Evolutionary conservation across 225 moss, liverwort and hornwort species (phyloP), one percentile per base, ranked within the genome.

Genomic region (Neckera pumila): DNA sequence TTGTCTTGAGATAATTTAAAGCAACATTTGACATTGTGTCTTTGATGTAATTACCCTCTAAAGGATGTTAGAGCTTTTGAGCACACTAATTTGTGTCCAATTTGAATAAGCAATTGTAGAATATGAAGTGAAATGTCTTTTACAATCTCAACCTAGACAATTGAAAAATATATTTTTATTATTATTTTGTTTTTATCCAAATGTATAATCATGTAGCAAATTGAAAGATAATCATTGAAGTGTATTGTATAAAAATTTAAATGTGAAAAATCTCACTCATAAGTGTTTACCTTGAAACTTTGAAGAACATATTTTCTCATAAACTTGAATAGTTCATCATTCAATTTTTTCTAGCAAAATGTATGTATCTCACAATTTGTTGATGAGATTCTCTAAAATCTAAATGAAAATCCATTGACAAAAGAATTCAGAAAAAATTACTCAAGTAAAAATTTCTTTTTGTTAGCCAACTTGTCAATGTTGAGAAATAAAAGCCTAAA

Each of bases 71-170:
- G 14, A 70, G 40, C 2, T 70, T 70, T 70, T 3, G 14, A 25
- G 1, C 5, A 0, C 5, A 14, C 14, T 14, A 40, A 70, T 40
- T 25, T 70, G 3, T 14, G 5, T 1, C 1, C 3, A 42, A 42
- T 40, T 42, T 26, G 14, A 8, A 70, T 25, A 38, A 36, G 4
- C 0, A 13, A 0, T 70, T 70, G 8, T 40, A 70, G 15, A 71
- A 71, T 25, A 42, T 40, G 26, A 42, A 5, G 42, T 15, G 26
- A 42, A 40, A 26, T 27, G 9, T 23, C 0, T 5, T 42, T 42
- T 15, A 40, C 5, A 42, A 42, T 42, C 9, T 9, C 15, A 71
- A 71, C 26, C 42, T 2, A 3, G 1, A 38, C 4, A 69, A 2
- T 7, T 4, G 13, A 25, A 69, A 40, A 38, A 22, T 2, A 7